phyloP scores from a whole-genome alignment of 768 basidiomycete species.

The Chlorophyllum brunneum region DNA sequence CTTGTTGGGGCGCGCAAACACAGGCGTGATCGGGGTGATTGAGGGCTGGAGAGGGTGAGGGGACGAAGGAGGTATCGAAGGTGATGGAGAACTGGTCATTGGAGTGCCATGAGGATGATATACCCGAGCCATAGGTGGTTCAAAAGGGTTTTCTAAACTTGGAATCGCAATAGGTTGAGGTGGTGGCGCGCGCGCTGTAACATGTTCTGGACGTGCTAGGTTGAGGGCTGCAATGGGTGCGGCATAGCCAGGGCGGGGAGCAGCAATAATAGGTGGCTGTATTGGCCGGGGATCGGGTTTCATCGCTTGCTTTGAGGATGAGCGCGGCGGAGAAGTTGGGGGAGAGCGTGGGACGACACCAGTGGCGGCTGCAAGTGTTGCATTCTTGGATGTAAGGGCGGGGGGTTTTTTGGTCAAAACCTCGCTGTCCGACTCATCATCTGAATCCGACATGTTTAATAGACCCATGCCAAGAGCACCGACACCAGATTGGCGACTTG shows the following conservation, averaged over 20 bases:
- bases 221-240: slow-evolving; percentile 66
- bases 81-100: slow-evolving; percentile 3
- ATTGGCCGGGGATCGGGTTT: slow-evolving; percentile 10
- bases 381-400: slow-evolving; percentile 30
- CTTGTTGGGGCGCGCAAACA: slow-evolving; percentile 59
- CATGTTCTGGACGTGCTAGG: slow-evolving; percentile 44
- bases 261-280: slow-evolving; percentile 46
- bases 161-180: slow-evolving; percentile 16
- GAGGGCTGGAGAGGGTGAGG: slow-evolving; percentile 78
- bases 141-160: slow-evolving; percentile 25
- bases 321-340: slow-evolving; percentile 12
- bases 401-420: background rate
- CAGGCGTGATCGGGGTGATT: slow-evolving; percentile 74
- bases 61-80: slow-evolving; percentile 29
- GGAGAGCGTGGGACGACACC: slow-evolving; percentile 11
- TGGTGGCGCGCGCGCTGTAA: slow-evolving; percentile 29
- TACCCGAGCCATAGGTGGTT: slow-evolving; percentile 15
- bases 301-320: background rate
- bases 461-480: slow-evolving; percentile 42
- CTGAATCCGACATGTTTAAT: slow-evolving; percentile 22
- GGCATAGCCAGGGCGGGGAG: slow-evolving; percentile 72
- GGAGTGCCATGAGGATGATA: background rate
- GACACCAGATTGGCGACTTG: slow-evolving; percentile 29
- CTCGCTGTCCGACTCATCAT: slow-evolving; percentile 28
- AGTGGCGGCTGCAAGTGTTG: slow-evolving; percentile 34